phyloP scores from a whole-genome alignment of 495 filamentous ascomycete genomes.

The Neurospora sp. region DNA sequence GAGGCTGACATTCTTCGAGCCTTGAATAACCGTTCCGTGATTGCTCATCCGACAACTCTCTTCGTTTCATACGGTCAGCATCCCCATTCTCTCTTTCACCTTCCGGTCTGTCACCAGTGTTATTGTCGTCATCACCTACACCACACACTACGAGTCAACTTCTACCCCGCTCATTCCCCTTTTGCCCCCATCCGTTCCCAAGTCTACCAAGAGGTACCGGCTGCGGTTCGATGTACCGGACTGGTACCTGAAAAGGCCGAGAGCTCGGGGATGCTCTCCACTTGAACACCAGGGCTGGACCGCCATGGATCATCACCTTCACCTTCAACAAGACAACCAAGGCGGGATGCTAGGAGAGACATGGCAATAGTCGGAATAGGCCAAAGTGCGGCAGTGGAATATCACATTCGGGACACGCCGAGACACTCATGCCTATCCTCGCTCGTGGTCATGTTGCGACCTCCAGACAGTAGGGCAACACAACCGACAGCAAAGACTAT shows the following conservation, averaged over 20 bases:
- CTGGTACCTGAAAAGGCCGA: neutral
- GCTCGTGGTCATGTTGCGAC: neutral
- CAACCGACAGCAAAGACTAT: neutral
- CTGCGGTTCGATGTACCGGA: neutral
- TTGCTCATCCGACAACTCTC: neutral
- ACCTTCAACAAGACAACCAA: neutral
- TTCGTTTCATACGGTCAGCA: neutral
- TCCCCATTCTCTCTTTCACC: neutral
- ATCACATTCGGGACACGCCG: neutral
- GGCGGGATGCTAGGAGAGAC: neutral
- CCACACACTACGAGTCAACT: neutral
- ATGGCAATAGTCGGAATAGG: neutral
- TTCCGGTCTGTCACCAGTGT: neutral
- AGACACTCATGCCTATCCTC: neutral
- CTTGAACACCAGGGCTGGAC: neutral
- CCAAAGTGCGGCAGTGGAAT: neutral
- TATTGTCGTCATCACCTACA: neutral
- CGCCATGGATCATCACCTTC: neutral
- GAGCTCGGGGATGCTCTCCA: neutral
- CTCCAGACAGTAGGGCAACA: neutral
- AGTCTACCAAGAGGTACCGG: neutral
- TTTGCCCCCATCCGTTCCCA: neutral
- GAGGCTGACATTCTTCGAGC: neutral
- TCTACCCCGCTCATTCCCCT: neutral
- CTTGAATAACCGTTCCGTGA: neutral